phyloP scores from a whole-genome alignment of 306 rosid species.

The Castanea crenata region DNA sequence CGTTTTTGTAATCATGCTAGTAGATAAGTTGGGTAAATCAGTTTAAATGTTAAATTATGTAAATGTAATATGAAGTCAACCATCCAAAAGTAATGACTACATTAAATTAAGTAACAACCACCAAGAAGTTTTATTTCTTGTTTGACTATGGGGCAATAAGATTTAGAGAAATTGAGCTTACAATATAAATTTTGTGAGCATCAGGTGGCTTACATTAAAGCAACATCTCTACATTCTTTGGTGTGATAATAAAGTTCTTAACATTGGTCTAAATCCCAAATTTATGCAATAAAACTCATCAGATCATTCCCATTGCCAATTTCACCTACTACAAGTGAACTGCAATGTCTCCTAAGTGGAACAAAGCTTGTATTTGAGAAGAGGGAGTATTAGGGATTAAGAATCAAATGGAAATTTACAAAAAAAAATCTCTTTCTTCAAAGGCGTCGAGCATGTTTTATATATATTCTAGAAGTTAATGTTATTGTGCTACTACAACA shows the following conservation, averaged over 20 bases:
- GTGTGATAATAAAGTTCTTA: constrained; percentile 27
- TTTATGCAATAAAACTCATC: constrained; percentile 40
- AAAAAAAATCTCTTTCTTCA: too few relatives aligned
- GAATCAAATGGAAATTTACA: too few relatives aligned
- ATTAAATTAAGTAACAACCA: background rate
- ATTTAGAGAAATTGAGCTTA: constrained; percentile 29
- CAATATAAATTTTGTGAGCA: constrained; percentile 65
- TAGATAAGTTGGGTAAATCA: constrained; percentile 4
- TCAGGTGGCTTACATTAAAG: background rate
- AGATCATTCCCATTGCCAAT: constrained; percentile 42
- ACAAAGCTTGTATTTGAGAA: constrained; percentile 15
- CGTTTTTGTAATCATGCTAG: background rate
- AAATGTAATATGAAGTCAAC: background rate
- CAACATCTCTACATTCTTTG: constrained; percentile 45
- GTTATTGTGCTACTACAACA: too few relatives aligned
- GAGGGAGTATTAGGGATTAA: too few relatives aligned
- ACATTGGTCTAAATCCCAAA: constrained; percentile 53
- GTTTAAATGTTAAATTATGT: constrained; percentile 12
- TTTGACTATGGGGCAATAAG: constrained; percentile 8
- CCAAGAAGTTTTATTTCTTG: background rate
- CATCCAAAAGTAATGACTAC: constrained; percentile 1
- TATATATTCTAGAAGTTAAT: too few relatives aligned
- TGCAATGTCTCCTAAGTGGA: constrained; percentile 21
- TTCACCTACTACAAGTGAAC: constrained; percentile 24
- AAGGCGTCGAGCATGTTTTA: too few relatives aligned